Conservation (phyloP, 2,329 filamentous ascomycete genomes). For the Elsinoe necatrix region DNA sequence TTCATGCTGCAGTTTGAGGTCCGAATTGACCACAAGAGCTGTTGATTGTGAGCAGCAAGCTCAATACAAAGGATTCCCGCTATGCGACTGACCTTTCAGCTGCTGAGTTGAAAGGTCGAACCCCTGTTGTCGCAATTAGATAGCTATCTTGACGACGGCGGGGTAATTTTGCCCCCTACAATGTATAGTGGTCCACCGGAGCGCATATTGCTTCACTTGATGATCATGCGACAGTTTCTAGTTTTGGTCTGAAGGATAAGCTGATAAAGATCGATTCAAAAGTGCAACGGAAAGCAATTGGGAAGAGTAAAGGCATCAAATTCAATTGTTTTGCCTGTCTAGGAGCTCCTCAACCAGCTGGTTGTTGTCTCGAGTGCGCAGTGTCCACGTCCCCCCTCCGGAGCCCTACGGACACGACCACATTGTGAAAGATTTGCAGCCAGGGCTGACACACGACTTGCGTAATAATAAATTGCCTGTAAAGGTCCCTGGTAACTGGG, state of each 20-base stretch:
- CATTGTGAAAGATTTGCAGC: neutral
- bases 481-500: neutral
- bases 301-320: neutral
- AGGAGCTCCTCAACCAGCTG: neutral
- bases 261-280: neutral
- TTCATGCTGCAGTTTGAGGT: constrained; percentile 70
- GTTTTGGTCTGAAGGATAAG: neutral
- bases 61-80: neutral
- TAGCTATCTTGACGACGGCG: neutral
- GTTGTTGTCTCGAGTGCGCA: neutral
- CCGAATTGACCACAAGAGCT: constrained; percentile 77
- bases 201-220: constrained; percentile 6
- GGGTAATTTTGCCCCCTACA: neutral
- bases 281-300: neutral
- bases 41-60: neutral
- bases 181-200: constrained; percentile 15
- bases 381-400: neutral
- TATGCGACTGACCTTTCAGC: constrained; percentile 61
- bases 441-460: neutral
- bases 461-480: constrained; percentile 7
- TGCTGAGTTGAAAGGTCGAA: constrained; percentile 97
- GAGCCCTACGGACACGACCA: neutral
- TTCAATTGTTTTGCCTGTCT: neutral
- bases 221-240: neutral
- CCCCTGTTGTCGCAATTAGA: constrained; percentile 38